These are phyloP conservation scores for Cryptococcus sp. DNA, from an alignment of 1,284 basidiomycete species.

Conservation along the genomic window DNA sequence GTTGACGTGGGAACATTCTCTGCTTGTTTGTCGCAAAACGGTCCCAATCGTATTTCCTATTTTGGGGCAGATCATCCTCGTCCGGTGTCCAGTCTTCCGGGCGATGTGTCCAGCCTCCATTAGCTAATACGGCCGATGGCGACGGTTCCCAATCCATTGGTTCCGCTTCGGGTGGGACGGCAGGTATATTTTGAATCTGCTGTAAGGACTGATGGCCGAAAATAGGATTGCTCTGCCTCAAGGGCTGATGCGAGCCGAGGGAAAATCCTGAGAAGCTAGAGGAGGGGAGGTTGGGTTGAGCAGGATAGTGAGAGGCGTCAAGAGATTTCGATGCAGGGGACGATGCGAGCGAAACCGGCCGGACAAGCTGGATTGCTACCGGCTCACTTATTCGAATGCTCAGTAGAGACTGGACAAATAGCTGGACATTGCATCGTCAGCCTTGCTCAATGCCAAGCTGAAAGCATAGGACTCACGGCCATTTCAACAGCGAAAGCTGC, in stretches of 20 bases:
- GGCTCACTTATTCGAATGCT: constrained; percentile 25
- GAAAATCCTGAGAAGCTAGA: constrained; percentile 12
- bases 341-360: constrained; percentile 19
- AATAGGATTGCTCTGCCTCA: constrained; percentile 22
- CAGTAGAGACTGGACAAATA: constrained; percentile 24
- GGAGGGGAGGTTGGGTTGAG: constrained; percentile 5
- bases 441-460: not conserved
- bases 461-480: constrained; percentile 14
- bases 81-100: constrained; percentile 8
- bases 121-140: constrained; percentile 7
- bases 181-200: not conserved
- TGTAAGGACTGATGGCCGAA: constrained; percentile 40
- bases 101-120: constrained; percentile 11
- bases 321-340: constrained; percentile 8
- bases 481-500: constrained; percentile 18
- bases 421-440: constrained; percentile 9
- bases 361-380: constrained; percentile 26
- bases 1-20: constrained; percentile 35
- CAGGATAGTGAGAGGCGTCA: not conserved
- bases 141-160: constrained; percentile 50
- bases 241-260: not conserved
- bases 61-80: constrained; percentile 5
- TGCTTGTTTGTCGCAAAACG: constrained; percentile 40
- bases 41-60: constrained; percentile 36
- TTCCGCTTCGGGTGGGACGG: constrained; percentile 1